Conservation (phyloP, 2,329 filamentous ascomycete species). For the Pseudogymnoascus verrucosus region DNA sequence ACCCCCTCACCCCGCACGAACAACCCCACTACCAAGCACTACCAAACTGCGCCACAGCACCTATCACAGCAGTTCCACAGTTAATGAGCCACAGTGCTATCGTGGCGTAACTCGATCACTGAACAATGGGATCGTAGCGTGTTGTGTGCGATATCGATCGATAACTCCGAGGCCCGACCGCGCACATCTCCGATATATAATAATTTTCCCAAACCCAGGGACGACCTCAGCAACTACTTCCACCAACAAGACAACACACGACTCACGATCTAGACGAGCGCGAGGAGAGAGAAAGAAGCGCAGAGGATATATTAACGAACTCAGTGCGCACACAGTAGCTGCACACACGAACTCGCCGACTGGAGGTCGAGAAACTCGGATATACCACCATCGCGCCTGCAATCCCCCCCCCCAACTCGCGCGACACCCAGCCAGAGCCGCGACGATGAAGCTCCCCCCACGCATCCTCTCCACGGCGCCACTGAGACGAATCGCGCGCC, state of each 20-base stretch:
- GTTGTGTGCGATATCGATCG: not conserved
- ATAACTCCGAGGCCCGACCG: not conserved
- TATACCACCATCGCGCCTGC: too few species aligned
- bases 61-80: too few species aligned
- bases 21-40: too few species aligned
- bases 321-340: not conserved
- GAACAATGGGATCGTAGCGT: too few species aligned
- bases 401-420: not conserved
- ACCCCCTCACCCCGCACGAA: too few species aligned
- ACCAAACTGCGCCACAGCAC: too few species aligned
- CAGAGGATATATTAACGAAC: not conserved
- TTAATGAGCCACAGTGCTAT: too few species aligned
- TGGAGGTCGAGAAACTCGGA: not conserved
- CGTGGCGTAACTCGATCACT: too few species aligned
- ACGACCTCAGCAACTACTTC: not conserved
- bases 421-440: not conserved
- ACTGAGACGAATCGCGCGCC: not conserved
- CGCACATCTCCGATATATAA: not conserved
- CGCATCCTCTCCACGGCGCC: not conserved
- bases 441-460: not conserved
- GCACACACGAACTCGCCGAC: not conserved
- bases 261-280: not conserved
- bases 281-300: not conserved
- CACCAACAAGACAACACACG: not conserved
- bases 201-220: too few species aligned